Base-by-base conservation (phyloP, 2,329 filamentous ascomycete species). In the Dothideomycetidae sp. region DNA sequence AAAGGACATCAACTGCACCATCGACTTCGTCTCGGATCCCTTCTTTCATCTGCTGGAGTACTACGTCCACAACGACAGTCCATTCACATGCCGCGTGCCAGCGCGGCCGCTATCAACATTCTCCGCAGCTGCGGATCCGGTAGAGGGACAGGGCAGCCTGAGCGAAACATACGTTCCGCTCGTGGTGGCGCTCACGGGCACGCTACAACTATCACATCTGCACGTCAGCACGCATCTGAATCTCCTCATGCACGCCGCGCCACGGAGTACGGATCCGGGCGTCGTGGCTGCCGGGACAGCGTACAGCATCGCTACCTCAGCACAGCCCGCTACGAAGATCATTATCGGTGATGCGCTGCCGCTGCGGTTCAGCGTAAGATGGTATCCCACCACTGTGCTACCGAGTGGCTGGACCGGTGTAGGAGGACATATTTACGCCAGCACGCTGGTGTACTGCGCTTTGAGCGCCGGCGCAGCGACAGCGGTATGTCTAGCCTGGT, bases 21-120 rank as follows among this genome's bases (percentile, higher is more conserved):
- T 90, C 50, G 66, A 78, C 53, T 71, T 81, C 60, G 68, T 88
- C 50, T 69, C 71, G 50, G 82, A 88, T 55, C 72, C 79, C 29
- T 79, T 86, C 67, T 90, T 84, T 67, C 82, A 90, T 61, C 71
- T 88, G 36, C 78, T 88, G 63, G 82, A 96, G 63, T 96, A 94
- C 70, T 96, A 96, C 69, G 78, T 96, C 57, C 90, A 96, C 68
- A 85, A 81, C 64, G 90, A 98, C 61, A 86, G 85, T 12, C 90
- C 90, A 7, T 69, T 96, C 34, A 77, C 84, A 38, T 98, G 90
- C 60, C 86, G 90, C 36, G 73, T 96, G 10, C 84, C 88, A 17
- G 74, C 83, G 0, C 76, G 79, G 5, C 88, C 88, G 0, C 60
- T 73, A 2, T 53, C 60, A 2, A 53, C 59, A 7, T 51, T 53